A percentile compares a stretch with the other conserved stretches of the same genome.
These are phyloP conservation scores for Dryas integrifolia DNA, from an alignment of 331 rosid genomes.

Conservation along the genomic window DNA sequence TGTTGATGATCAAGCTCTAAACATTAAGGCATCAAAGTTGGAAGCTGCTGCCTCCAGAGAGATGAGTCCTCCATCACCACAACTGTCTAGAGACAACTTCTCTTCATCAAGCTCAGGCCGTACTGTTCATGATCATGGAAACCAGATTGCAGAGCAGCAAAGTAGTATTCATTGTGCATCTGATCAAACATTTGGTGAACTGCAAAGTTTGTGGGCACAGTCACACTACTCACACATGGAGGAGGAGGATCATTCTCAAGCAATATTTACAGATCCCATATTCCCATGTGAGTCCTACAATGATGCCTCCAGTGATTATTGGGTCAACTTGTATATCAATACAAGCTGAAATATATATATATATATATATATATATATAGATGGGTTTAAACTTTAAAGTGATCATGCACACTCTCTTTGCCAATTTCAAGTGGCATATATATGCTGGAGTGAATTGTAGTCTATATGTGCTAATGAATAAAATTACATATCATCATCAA, in stretches of 20 bases:
- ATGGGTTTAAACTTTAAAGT: too few relatives aligned
- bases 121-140: neutral
- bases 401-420: neutral
- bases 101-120: slow-evolving; percentile 6
- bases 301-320: slow-evolving; percentile 9
- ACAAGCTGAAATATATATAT: slow-evolving; percentile 5
- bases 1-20: slow-evolving; percentile 3
- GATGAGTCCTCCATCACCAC: neutral
- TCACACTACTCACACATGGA: neutral
- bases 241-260: neutral
- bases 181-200: slow-evolving; percentile 19
- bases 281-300: slow-evolving; percentile 12
- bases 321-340: slow-evolving; percentile 11
- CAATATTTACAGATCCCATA: slow-evolving; percentile 3
- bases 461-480: neutral
- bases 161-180: neutral
- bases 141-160: slow-evolving; percentile 5
- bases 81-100: neutral
- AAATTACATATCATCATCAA: too few relatives aligned
- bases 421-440: neutral
- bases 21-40: neutral
- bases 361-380: too few relatives aligned
- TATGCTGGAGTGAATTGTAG: too few relatives aligned
- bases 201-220: slow-evolving; percentile 16
- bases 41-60: neutral